Conservation (phyloP, 331 rosid species). For the Telfairia occidentalis region DNA sequence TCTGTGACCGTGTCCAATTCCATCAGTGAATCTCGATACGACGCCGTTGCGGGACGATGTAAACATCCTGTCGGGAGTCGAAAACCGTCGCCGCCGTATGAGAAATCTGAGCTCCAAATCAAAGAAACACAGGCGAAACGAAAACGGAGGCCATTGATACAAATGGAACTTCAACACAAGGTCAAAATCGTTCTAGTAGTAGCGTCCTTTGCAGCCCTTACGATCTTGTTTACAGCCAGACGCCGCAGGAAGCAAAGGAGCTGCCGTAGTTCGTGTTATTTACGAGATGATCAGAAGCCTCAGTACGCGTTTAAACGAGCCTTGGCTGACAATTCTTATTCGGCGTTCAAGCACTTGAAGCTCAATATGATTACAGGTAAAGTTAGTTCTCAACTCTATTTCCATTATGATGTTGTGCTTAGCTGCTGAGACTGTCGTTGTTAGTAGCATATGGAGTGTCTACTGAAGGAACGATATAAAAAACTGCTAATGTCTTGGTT, state of each 20-base stretch:
- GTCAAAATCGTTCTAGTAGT: conserved; percentile 29
- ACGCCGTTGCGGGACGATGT: neutral
- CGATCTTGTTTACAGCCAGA: conserved; percentile 38
- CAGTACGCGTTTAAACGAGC: conserved; percentile 62
- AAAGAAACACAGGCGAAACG: neutral
- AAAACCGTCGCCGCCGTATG: neutral
- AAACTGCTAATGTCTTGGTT: neutral
- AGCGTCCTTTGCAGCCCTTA: conserved; percentile 42
- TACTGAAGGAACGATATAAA: neutral
- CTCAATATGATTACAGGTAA: conserved; percentile 1
- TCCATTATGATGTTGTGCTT: conserved; percentile 6
- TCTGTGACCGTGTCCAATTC: too few relatives aligned
- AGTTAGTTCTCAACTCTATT: neutral
- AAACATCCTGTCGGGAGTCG: neutral
- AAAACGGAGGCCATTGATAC: conserved; percentile 10
- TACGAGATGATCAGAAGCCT: conserved; percentile 54
- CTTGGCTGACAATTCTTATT: conserved; percentile 60
- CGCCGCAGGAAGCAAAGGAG: conserved; percentile 25
- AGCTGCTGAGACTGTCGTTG: conserved; percentile 17
- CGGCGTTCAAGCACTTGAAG: conserved; percentile 58
- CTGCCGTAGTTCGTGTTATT: conserved; percentile 39
- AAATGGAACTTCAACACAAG: conserved; percentile 27
- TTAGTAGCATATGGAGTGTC: neutral
- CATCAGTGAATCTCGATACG: neutral
- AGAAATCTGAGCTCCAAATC: neutral